Evolutionary conservation across 2,329 filamentous ascomycete species (phyloP), one percentile per base, ranked within the genome.

Genomic region (Aspergillus calidoustus): DNA sequence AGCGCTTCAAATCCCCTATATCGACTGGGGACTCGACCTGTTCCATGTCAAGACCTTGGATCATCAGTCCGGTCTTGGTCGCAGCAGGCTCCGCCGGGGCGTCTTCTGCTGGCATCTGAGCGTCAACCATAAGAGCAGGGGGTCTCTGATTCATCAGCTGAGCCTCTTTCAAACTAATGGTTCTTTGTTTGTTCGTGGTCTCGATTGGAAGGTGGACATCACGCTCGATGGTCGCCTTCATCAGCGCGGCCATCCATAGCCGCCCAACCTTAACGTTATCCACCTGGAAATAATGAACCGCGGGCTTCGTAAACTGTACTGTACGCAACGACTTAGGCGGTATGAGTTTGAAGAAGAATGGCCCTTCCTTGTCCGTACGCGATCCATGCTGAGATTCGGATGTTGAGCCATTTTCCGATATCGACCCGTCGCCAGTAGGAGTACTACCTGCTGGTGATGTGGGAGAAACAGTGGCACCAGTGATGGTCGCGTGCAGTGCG

Each of bases 261-360:
- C 95, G 88, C 17, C 95, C 95, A 73, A 95, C 88, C 70, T 92
- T 88, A 61, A 97, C 82, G 70, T 91, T 97, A 56, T 96, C 93
- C 23, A 97, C 93, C 5, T 96, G 95, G 76, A 99, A 99, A 77
- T 97, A 98, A 76, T 99, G 95, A 44, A 97, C 91, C 8, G 93
- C 95, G 4, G 95, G 95, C 76, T 97, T 97, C 1, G 95, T 99
- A 75, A 99, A 99, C 73, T 93, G 97, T 61, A 99, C 94, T 0
- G 93, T 95, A 60, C 92, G 89, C 11, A 93, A 92, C 5, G 90
- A 87, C 63, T 94, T 91, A 0, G 95, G 95, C 1, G 95, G 95
- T 7, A 97, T 89, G 7, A 99, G 87, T 80, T 99, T 99, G 86
- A 99, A 99, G 72, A 98, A 98, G 80, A 99, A 99, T 73, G 96